Conservation (phyloP, 805 yeast species). For the Komagataella mondaviorum region DNA sequence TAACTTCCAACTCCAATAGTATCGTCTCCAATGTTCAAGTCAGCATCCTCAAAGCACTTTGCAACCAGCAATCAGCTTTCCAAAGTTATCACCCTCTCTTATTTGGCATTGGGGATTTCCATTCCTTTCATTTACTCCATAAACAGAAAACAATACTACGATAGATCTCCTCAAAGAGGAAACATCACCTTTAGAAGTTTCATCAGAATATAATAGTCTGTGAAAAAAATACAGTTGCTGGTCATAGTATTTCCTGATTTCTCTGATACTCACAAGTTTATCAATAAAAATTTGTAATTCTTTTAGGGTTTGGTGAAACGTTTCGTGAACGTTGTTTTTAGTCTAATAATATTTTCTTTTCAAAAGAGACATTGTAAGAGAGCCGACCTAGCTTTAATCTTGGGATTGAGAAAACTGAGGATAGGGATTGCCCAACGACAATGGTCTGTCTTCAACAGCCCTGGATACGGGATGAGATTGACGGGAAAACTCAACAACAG, state of each 20-base stretch:
- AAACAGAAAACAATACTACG: conserved; percentile 5
- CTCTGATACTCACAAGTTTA: not conserved
- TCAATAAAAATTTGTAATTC: not conserved
- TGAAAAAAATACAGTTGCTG: not conserved
- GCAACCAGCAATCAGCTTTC: conserved; percentile 3
- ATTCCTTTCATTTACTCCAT: conserved; percentile 14
- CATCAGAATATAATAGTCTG: conserved; percentile 14
- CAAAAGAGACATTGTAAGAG: too few relatives aligned
- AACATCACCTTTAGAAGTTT: conserved; percentile 17
- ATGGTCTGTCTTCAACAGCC: too few relatives aligned
- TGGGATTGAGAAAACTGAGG: too few relatives aligned
- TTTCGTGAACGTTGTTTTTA: not conserved
- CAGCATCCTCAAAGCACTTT: not conserved
- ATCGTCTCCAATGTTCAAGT: not conserved
- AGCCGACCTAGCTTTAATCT: too few relatives aligned
- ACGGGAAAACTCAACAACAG: not conserved
- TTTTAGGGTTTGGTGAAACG: conserved; percentile 1
- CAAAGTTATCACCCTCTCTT: conserved; percentile 14
- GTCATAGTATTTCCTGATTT: conserved; percentile 1
- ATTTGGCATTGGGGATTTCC: conserved; percentile 18
- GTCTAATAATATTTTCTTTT: not conserved
- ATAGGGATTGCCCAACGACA: too few relatives aligned
- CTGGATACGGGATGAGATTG: too few relatives aligned
- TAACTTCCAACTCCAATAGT: not conserved
- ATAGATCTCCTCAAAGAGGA: conserved; percentile 10